A percentile compares a stretch with the other conserved stretches of the same genome.
Conservation (phyloP, 768 basidiomycete species). For the Calocybe gangraenosa region DNA sequence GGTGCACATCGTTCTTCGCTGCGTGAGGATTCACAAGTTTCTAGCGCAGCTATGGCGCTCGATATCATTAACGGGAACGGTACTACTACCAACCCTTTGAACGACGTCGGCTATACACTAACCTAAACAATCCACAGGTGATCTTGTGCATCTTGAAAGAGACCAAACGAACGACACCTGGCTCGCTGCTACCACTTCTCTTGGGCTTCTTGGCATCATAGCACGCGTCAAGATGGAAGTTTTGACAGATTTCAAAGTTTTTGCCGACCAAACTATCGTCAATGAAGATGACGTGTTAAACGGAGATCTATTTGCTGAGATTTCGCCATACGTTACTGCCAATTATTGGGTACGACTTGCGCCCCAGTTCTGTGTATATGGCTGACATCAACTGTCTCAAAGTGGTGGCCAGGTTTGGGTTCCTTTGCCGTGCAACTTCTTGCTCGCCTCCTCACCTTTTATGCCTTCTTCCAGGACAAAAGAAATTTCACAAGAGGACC, state of each 20-base stretch:
- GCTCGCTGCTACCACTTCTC: constrained; percentile 34
- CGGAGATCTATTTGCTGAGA: constrained; percentile 26
- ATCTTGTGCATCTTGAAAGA: constrained; percentile 28
- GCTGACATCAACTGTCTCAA: background rate
- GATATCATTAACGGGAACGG: constrained; percentile 35
- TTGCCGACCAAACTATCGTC: constrained; percentile 28
- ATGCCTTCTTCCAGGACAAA: constrained; percentile 17
- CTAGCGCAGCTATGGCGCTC: constrained; percentile 28
- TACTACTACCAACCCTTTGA: background rate
- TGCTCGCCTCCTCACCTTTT: background rate
- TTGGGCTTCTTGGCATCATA: constrained; percentile 31
- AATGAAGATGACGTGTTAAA: constrained; percentile 28
- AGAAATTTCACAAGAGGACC: constrained; percentile 32
- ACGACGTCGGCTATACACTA: background rate
- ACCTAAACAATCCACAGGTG: constrained; percentile 18
- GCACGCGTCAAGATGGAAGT: constrained; percentile 28
- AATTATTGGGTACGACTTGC: constrained; percentile 30
- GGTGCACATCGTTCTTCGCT: constrained; percentile 36
- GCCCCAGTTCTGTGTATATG: background rate
- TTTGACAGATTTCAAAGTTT: constrained; percentile 33
- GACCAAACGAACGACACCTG: constrained; percentile 28
- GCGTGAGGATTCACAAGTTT: constrained; percentile 33
- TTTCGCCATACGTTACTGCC: constrained; percentile 34
- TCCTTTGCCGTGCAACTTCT: background rate
- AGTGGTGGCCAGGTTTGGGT: constrained; percentile 37